Evolutionary conservation across 371 early-diverging fungal genomes (phyloP).

Genomic region (Mortierella sp.): DNA sequence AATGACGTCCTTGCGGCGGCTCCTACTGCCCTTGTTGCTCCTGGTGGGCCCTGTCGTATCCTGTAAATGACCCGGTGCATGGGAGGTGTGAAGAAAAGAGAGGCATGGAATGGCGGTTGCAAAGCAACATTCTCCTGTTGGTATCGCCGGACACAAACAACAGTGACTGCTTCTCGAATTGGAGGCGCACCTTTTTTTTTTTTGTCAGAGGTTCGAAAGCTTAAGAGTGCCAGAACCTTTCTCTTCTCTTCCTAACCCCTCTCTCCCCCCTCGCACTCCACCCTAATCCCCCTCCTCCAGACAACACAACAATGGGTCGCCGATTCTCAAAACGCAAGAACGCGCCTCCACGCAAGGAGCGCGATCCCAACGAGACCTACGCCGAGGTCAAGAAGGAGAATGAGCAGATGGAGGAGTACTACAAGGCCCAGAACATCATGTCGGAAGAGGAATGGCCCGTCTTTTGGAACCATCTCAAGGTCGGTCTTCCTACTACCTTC

Average conservation of each 20-base stretch:
- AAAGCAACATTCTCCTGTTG: too few species aligned
- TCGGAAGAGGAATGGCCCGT: slow-evolving; percentile 86
- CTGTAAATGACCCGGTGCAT: slow-evolving; percentile 30
- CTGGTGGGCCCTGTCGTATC: slow-evolving; percentile 5
- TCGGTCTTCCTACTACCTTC: slow-evolving; percentile 90
- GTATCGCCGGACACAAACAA: background rate
- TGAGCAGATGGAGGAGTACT: slow-evolving; percentile 77
- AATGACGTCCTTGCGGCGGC: slow-evolving; percentile 10
- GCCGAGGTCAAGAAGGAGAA: slow-evolving; percentile 72
- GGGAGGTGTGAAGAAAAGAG: background rate
- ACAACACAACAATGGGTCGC: slow-evolving; percentile 35
- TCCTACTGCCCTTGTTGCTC: slow-evolving; percentile 3
- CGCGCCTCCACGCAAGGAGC: slow-evolving; percentile 53
- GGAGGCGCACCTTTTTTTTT: slow-evolving; percentile 10
- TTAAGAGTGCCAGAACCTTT: background rate
- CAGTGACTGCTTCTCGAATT: slow-evolving; percentile 12
- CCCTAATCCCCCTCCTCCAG: background rate
- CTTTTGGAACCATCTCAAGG: slow-evolving; percentile 75
- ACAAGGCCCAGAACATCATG: slow-evolving; percentile 88
- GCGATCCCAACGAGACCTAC: slow-evolving; percentile 47
- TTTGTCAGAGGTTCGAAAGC: background rate
- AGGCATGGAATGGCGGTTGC: background rate
- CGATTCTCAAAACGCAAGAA: slow-evolving; percentile 47
- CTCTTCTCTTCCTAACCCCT: background rate
- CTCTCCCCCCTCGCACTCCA: background rate